phyloP scores from a whole-genome alignment of 2,329 filamentous ascomycete species.

The Seiridium unicorne region DNA sequence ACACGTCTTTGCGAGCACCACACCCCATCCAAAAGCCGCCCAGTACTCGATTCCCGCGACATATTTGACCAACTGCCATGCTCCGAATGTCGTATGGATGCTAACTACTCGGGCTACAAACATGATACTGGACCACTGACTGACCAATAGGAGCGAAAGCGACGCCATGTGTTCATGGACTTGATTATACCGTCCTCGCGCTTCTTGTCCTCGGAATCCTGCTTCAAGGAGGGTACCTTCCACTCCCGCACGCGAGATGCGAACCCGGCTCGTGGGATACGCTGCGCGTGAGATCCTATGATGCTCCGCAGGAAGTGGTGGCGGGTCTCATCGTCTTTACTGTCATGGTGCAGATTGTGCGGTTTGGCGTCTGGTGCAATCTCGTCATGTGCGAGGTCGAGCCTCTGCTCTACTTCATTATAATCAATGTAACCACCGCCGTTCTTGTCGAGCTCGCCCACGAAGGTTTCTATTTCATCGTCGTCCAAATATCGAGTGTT shows the following conservation, averaged over 20 bases:
- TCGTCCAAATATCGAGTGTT: slow-evolving; percentile 35
- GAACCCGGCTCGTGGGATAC: slow-evolving; percentile 47
- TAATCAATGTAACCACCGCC: slow-evolving; percentile 51
- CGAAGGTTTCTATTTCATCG: slow-evolving; percentile 49
- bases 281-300: slow-evolving; percentile 39
- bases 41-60: slow-evolving; percentile 40
- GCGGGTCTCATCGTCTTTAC: slow-evolving; percentile 36
- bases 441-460: slow-evolving; percentile 51
- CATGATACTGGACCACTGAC: slow-evolving; percentile 50
- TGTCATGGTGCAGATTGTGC: slow-evolving; percentile 39
- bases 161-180: slow-evolving; percentile 41
- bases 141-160: slow-evolving; percentile 51
- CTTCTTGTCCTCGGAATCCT: slow-evolving; percentile 44
- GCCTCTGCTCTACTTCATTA: slow-evolving; percentile 48
- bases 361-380: slow-evolving; percentile 43
- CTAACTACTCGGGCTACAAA: slow-evolving; percentile 47
- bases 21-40: slow-evolving; percentile 53
- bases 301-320: slow-evolving; percentile 51
- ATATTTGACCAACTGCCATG: slow-evolving; percentile 57
- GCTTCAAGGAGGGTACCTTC: slow-evolving; percentile 46
- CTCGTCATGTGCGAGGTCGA: slow-evolving; percentile 51
- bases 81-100: slow-evolving; percentile 48
- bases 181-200: slow-evolving; percentile 45
- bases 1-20: slow-evolving; percentile 52
- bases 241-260: slow-evolving; percentile 38